Evolutionary conservation across 768 basidiomycete genomes (phyloP).

Genomic region (Naganishia friedmannii): DNA sequence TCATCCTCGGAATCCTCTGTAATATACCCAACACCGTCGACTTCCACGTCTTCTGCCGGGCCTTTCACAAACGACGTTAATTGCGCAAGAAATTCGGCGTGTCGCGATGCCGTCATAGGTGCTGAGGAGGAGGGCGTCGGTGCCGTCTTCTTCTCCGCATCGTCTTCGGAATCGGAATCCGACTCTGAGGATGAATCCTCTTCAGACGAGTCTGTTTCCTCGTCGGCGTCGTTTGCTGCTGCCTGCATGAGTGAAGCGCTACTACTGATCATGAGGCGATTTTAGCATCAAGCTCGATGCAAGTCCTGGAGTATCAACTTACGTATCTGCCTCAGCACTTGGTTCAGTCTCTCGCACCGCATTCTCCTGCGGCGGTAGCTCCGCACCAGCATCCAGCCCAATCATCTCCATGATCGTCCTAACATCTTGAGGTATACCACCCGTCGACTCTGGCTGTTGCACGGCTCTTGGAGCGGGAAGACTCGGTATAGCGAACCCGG

Average conservation of each 20-base stretch:
- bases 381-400: neutral
- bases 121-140: conserved; percentile 27
- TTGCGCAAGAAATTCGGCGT: conserved; percentile 30
- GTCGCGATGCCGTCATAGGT: conserved; percentile 20
- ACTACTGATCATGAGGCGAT: neutral
- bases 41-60: neutral
- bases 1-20: conserved; percentile 31
- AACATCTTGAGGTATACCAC: conserved; percentile 10
- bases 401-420: conserved; percentile 20
- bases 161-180: neutral
- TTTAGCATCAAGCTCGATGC: neutral
- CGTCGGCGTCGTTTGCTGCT: neutral
- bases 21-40: conserved; percentile 29
- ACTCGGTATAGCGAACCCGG: conserved; percentile 12
- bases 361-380: neutral
- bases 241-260: neutral
- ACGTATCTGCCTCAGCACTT: neutral
- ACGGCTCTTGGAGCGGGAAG: neutral
- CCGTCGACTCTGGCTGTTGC: neutral
- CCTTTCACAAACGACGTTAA: conserved; percentile 29
- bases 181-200: neutral
- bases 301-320: neutral
- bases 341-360: neutral
- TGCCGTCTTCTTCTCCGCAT: neutral
- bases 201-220: neutral